Evolutionary conservation across 164 flowering plant genomes (phyloP).

Genomic region (Macadamia tetraphylla): DNA sequence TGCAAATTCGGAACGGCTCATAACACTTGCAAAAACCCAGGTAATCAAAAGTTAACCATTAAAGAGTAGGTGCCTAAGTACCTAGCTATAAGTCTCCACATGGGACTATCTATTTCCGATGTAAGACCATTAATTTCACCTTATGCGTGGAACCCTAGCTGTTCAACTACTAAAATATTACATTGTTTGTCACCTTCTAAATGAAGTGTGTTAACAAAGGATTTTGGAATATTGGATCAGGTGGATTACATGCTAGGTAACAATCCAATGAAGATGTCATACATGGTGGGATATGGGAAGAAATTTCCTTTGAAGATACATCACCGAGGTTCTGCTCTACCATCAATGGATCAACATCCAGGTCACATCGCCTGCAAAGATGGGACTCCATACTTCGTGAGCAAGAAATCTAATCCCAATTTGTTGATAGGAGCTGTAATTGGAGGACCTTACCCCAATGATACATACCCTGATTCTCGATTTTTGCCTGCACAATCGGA

Average conservation of each 20-base stretch:
- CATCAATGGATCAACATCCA: conserved; percentile 33
- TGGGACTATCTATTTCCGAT: too few species aligned
- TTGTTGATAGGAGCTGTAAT: conserved; percentile 54
- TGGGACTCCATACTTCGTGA: conserved; percentile 31
- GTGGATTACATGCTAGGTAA: conserved; percentile 58
- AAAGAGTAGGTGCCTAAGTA: too few species aligned
- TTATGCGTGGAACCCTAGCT: too few species aligned
- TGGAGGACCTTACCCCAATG: conserved; percentile 54
- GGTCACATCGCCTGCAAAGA: conserved; percentile 32
- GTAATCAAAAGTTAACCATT: conserved; percentile 5
- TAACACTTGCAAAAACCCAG: conserved; percentile 33
- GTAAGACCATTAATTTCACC: too few species aligned
- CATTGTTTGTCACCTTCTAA: too few species aligned
- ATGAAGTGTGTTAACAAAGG: too few species aligned
- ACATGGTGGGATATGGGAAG: conserved; percentile 76
- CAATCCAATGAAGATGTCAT: conserved; percentile 62
- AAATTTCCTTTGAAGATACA: conserved; percentile 55
- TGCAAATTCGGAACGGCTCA: conserved; percentile 30
- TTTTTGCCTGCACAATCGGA: conserved; percentile 35
- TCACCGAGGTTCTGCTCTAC: conserved; percentile 59
- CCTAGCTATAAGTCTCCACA: too few species aligned
- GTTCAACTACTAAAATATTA: too few species aligned
- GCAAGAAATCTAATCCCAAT: conserved; percentile 44
- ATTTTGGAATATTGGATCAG: conserved; percentile 11
- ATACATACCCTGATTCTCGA: conserved; percentile 41